phyloP scores from a whole-genome alignment of 2,329 filamentous ascomycete species.

The Cylindrodendrum hubeiense region DNA sequence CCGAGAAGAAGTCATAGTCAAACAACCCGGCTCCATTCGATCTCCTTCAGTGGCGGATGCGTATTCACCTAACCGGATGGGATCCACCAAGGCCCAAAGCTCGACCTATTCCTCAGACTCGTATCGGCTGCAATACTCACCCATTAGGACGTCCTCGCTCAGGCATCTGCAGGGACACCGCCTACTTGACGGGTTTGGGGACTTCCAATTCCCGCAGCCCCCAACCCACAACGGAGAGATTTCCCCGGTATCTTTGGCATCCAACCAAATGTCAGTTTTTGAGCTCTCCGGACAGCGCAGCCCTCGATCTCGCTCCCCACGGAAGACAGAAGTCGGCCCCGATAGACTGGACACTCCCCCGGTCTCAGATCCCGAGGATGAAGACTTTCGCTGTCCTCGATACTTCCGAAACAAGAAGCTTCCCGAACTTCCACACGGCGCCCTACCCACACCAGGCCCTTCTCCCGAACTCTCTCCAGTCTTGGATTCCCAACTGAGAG shows the following conservation, averaged over 20 bases:
- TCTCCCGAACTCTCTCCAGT: conserved; percentile 51
- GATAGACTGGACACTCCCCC: conserved; percentile 50
- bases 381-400: conserved; percentile 27
- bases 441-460: conserved; percentile 49
- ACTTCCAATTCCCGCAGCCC: conserved; percentile 54
- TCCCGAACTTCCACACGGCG: conserved; percentile 40
- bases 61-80: conserved; percentile 32
- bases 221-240: conserved; percentile 44
- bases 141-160: conserved; percentile 44
- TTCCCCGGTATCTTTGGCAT: conserved; percentile 40
- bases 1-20: conserved; percentile 59
- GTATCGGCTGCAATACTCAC: conserved; percentile 32
- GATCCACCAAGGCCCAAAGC: conserved; percentile 28
- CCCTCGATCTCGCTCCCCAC: conserved; percentile 42
- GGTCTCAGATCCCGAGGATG: conserved; percentile 50
- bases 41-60: conserved; percentile 45
- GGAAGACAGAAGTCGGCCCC: conserved; percentile 34
- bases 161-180: conserved; percentile 33
- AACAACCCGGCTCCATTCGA: conserved; percentile 43
- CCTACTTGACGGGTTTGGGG: conserved; percentile 47
- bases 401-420: conserved; percentile 45
- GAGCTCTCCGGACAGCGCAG: conserved; percentile 43
- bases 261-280: conserved; percentile 35
- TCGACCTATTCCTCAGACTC: conserved; percentile 28
- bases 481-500: conserved; percentile 42